phyloP scores from a whole-genome alignment of 192 early-diverging fungal genomes.

The Backusella morwellensis region DNA sequence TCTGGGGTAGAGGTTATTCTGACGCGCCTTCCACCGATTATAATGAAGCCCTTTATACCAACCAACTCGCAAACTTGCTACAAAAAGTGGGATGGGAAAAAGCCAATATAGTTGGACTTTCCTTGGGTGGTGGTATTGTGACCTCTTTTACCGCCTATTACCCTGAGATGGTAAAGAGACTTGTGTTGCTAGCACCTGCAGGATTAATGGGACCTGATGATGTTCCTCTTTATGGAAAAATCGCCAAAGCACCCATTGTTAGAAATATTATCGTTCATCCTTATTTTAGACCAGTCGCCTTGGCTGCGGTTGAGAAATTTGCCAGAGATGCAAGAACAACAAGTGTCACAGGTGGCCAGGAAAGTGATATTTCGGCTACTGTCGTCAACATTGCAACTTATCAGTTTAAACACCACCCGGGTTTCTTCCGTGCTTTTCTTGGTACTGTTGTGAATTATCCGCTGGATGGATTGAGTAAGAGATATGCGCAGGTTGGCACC shows the following conservation, averaged over 20 bases:
- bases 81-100: constrained; percentile 46
- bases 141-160: constrained; percentile 38
- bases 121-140: constrained; percentile 47
- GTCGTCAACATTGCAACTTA: constrained; percentile 6
- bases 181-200: constrained; percentile 45
- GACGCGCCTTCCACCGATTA: constrained; percentile 38
- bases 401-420: constrained; percentile 32
- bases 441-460: constrained; percentile 26
- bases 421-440: constrained; percentile 33
- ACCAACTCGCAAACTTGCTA: constrained; percentile 41
- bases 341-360: not conserved
- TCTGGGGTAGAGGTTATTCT: constrained; percentile 51
- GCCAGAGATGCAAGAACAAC: not conserved
- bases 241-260: constrained; percentile 15
- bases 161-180: constrained; percentile 40
- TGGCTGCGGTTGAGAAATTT: not conserved
- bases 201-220: constrained; percentile 39
- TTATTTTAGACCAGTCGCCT: constrained; percentile 15
- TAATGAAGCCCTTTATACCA: constrained; percentile 36
- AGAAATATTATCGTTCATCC: constrained; percentile 9
- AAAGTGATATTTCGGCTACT: not conserved
- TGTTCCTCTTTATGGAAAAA: constrained; percentile 14
- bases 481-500: constrained; percentile 27
- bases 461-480: constrained; percentile 18
- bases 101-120: constrained; percentile 39